Evolutionary conservation across 2,329 filamentous ascomycete genomes (phyloP).

Genomic region (Cyclaneusma minus): DNA sequence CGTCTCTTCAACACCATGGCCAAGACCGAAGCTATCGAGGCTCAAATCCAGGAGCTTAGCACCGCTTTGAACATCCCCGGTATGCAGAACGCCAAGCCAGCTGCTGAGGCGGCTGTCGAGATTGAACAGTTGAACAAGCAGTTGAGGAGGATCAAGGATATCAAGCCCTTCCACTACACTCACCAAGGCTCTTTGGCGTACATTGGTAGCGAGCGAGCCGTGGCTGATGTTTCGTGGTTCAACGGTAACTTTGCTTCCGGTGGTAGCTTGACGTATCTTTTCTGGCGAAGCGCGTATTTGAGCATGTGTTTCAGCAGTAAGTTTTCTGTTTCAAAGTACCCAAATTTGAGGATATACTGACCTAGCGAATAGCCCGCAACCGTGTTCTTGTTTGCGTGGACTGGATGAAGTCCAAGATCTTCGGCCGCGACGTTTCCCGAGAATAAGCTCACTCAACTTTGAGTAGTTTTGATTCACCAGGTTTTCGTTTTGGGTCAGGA

Average conservation of each 20-base stretch:
- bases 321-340: conserved; percentile 23
- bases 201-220: conserved; percentile 95
- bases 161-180: conserved; percentile 96
- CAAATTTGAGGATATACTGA: conserved; percentile 11
- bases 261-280: conserved; percentile 88
- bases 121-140: conserved; percentile 81
- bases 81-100: conserved; percentile 40
- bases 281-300: conserved; percentile 95
- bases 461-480: too few species aligned
- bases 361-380: conserved; percentile 77
- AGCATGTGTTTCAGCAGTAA: conserved; percentile 99
- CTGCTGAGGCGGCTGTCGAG: conserved; percentile 53
- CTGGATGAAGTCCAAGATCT: conserved; percentile 94
- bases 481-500: too few species aligned
- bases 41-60: conserved; percentile 56
- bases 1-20: conserved; percentile 98
- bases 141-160: conserved; percentile 77
- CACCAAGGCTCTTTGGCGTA: conserved; percentile 95
- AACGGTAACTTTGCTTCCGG: conserved; percentile 92
- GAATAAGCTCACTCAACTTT: conserved; percentile 52
- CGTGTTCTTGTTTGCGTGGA: conserved; percentile 83
- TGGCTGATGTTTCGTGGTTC: conserved; percentile 94
- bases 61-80: conserved; percentile 42
- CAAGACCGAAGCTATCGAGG: conserved; percentile 74
- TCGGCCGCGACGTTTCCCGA: conserved; percentile 85